phyloP scores from a whole-genome alignment of 2,329 filamentous ascomycete genomes.

The Epichloe coenophiala region DNA sequence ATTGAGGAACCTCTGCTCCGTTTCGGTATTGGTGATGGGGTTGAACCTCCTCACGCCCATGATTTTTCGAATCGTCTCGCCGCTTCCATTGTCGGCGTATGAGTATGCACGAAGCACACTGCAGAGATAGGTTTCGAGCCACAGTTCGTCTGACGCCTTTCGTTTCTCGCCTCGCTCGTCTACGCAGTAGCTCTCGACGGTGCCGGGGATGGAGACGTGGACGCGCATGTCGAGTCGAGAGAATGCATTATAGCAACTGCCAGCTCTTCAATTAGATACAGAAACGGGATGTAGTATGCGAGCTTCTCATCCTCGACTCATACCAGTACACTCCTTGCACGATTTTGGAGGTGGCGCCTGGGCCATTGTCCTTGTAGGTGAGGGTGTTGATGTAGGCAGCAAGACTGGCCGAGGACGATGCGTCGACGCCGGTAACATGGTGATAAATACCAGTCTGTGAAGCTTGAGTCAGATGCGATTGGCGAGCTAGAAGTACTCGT shows the following conservation, averaged over 20 bases:
- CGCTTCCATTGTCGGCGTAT: constrained; percentile 90
- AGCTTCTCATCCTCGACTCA: constrained; percentile 9
- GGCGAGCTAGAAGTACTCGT: neutral
- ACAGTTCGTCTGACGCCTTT: constrained; percentile 83
- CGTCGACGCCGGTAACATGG: constrained; percentile 93
- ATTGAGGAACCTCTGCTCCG: constrained; percentile 89
- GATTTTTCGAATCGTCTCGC: constrained; percentile 90
- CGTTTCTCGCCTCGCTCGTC: constrained; percentile 94
- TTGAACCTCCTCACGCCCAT: constrained; percentile 96
- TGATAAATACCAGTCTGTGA: constrained; percentile 80
- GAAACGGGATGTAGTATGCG: too few relatives aligned
- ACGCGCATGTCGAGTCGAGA: constrained; percentile 97
- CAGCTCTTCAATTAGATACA: neutral
- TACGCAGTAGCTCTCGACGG: constrained; percentile 92
- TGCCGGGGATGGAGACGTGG: constrained; percentile 91
- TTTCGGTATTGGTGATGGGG: constrained; percentile 94
- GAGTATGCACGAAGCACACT: constrained; percentile 88
- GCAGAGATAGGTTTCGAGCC: constrained; percentile 96
- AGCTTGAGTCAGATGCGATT: constrained; percentile 8
- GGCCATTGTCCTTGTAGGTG: constrained; percentile 77
- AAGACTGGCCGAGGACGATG: constrained; percentile 90
- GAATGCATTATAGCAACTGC: constrained; percentile 93
- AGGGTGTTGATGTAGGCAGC: constrained; percentile 98
- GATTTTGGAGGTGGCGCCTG: constrained; percentile 61
- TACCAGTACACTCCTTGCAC: constrained; percentile 91